Base-by-base conservation (phyloP, 352 stramenopile species). In the Pythium coloratum region DNA sequence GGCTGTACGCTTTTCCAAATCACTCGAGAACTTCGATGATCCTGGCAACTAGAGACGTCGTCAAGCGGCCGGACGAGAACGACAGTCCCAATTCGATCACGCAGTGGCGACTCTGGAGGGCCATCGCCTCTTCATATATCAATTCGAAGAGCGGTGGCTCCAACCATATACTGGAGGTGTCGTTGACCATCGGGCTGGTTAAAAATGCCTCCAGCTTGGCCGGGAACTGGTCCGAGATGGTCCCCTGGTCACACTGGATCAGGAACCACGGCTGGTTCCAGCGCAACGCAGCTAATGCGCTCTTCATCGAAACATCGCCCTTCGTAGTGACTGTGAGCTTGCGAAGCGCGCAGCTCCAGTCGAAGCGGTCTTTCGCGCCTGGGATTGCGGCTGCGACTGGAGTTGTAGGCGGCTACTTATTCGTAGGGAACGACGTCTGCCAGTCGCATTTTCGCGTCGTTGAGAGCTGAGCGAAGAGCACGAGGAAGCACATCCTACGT, bases 11-110 rank as follows among this genome's bases (percentile, higher is more conserved):
- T 38, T 32, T n/a, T 69, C 55, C 63, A 46, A 69, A 69, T 0
- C 63, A 55, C 56, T 69, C 63, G 36, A 69, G 42, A 44, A 69
- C 63, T 47, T 69, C 63, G 26, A 69, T 24, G 33, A 64, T 50
- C 2, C 33, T 54, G 51, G 62, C 62, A 2, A 69, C 20, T 20
- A 69, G 26, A 13, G 55, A 64, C 9, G 55, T 59, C 7, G 42
- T 54, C 14, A 69, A 24, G 32, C 55, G 63, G 18, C 63, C 63
- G 24, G 58, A 50, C 14, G 57, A 33, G 49, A 69, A 64, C 36
- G 63, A 44, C 2, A 69, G 56, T 18, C 55, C 63, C 16, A 69
- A 44, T 36, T 67, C 62, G 10, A 67, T 53, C 1, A 67, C n/a
- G 30, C 62, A 53, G 30, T 62, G 51, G 20, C 62, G 53, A 16